Evolutionary conservation across 257 asterid species (phyloP).

Genomic region (Scutellaria minor): DNA sequence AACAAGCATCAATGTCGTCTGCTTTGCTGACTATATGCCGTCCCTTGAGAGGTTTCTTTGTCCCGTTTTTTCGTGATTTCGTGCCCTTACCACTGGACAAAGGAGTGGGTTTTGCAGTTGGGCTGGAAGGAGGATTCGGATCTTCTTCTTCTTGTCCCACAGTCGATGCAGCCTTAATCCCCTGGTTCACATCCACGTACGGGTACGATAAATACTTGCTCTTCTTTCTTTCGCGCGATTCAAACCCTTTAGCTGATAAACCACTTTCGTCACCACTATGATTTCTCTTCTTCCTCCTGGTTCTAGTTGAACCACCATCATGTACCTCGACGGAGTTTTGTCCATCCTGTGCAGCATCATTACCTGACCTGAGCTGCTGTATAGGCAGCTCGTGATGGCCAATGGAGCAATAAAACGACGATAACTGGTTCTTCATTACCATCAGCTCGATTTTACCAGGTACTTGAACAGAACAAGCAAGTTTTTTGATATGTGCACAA

Average conservation of each 20-base stretch:
- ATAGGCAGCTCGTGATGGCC: constrained; percentile 75
- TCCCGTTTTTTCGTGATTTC: constrained; percentile 35
- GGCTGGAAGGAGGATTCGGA: constrained; percentile 32
- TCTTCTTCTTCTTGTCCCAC: constrained; percentile 45
- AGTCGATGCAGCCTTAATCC: constrained; percentile 29
- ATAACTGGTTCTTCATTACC: constrained; percentile 53
- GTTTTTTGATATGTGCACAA: constrained; percentile 43
- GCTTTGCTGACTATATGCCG: constrained; percentile 33
- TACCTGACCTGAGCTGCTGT: constrained; percentile 52
- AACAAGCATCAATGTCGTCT: constrained; percentile 46
- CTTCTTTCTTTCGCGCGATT: constrained; percentile 71
- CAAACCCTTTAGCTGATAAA: constrained; percentile 43
- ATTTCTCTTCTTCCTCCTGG: constrained; percentile 36
- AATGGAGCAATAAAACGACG: constrained; percentile 61
- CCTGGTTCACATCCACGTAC: constrained; percentile 51
- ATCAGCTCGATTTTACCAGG: constrained; percentile 55
- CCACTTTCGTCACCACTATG: constrained; percentile 30
- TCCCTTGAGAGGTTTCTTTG: constrained; percentile 41
- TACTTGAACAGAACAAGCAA: constrained; percentile 44
- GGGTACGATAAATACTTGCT: constrained; percentile 88
- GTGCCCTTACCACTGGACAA: constrained; percentile 22
- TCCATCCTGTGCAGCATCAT: constrained; percentile 31
- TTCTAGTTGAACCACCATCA: constrained; percentile 1
- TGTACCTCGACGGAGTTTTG: constrained; percentile 14
- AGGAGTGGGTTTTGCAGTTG: constrained; percentile 29